A percentile compares a stretch with the other conserved stretches of the same genome.
Conservation (phyloP, 1,284 basidiomycete species). For the Sanghuangporus sanghuang region DNA sequence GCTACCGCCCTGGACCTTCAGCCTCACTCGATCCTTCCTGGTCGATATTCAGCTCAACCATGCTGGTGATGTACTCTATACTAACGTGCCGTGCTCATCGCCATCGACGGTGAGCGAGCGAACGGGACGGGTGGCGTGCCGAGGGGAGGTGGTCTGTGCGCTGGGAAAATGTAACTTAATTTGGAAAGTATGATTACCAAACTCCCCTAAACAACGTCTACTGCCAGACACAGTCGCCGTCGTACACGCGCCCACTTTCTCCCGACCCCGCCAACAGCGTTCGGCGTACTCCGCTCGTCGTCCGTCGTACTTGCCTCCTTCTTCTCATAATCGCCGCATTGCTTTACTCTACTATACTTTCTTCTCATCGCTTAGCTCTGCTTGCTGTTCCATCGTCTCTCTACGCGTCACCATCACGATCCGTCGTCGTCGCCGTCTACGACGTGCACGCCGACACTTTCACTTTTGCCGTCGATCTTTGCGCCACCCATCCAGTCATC, state of each 20-base stretch:
- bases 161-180: neutral
- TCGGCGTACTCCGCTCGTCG: slow-evolving; percentile 8
- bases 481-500: neutral
- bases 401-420: slow-evolving; percentile 21
- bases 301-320: neutral
- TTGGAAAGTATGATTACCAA: neutral
- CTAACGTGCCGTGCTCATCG: neutral
- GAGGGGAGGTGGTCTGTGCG: slow-evolving; percentile 15
- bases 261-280: slow-evolving; percentile 3
- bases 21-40: slow-evolving; percentile 26
- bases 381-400: slow-evolving; percentile 19
- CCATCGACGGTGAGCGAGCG: neutral
- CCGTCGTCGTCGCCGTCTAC: slow-evolving; percentile 23
- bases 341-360: slow-evolving; percentile 14
- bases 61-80: neutral
- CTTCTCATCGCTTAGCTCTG: slow-evolving; percentile 14
- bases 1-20: neutral
- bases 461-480: neutral
- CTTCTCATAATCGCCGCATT: neutral
- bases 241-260: neutral
- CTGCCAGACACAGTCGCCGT: neutral
- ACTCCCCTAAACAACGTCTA: neutral
- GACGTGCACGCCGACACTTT: slow-evolving; percentile 17
- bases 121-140: neutral
- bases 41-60: slow-evolving; percentile 26